These are phyloP conservation scores for Talaromyces amestolkiae DNA, from an alignment of 2,329 filamentous ascomycete genomes.

Conservation along the genomic window DNA sequence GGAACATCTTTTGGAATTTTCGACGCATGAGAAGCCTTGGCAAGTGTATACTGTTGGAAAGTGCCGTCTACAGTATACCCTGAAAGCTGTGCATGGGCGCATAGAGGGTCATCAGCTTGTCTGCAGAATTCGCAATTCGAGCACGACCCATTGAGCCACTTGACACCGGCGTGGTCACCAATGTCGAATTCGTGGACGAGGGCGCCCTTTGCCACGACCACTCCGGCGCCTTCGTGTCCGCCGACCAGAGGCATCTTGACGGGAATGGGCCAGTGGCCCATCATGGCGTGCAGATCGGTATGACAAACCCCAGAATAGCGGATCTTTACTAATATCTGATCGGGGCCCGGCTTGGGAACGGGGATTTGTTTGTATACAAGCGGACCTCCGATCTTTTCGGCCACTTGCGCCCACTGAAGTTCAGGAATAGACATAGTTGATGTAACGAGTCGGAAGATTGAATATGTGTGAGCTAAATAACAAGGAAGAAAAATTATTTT, in stretches of 20 bases:
- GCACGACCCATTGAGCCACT: conserved; percentile 88
- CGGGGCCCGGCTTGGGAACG: conserved; percentile 74
- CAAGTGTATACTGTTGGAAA: conserved; percentile 90
- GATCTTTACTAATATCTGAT: conserved; percentile 89
- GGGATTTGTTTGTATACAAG: conserved; percentile 60
- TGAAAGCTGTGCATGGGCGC: conserved; percentile 69
- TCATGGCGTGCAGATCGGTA: conserved; percentile 77
- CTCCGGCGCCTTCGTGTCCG: conserved; percentile 74
- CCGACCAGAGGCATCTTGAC: conserved; percentile 82
- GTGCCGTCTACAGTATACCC: conserved; percentile 90
- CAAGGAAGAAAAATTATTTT: not conserved
- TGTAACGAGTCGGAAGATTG: not conserved
- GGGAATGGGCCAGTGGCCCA: conserved; percentile 84
- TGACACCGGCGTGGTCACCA: conserved; percentile 83
- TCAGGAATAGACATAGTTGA: conserved; percentile 59
- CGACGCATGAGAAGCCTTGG: conserved; percentile 79
- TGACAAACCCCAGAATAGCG: conserved; percentile 90
- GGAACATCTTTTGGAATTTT: conserved; percentile 73
- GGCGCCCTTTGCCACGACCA: conserved; percentile 75
- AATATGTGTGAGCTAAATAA: not conserved
- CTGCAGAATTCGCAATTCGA: conserved; percentile 81
- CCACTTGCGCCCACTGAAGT: conserved; percentile 87
- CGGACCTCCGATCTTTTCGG: conserved; percentile 71
- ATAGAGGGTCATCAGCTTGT: conserved; percentile 77
- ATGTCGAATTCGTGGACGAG: conserved; percentile 75